Evolutionary conservation across 2,329 filamentous ascomycete genomes (phyloP).

Genomic region (Fusarium kyushuense): DNA sequence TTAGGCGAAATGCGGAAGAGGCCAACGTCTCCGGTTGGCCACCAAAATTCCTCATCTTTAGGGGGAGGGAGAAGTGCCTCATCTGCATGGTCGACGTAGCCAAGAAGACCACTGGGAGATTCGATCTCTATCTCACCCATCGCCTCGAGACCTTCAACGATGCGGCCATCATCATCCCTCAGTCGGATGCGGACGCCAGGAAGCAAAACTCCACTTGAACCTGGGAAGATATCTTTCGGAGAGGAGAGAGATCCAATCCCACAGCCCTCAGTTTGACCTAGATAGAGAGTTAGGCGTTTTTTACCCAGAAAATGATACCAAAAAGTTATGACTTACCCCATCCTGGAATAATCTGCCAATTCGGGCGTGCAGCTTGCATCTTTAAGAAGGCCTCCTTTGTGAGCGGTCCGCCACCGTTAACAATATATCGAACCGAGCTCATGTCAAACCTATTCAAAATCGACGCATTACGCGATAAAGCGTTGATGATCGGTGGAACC

Average conservation of each 20-base stretch:
- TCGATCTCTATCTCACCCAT: conserved; percentile 14
- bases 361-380: conserved; percentile 2
- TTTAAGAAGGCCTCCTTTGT: conserved; percentile 6
- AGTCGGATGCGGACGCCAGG: conserved; percentile 8
- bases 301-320: not conserved
- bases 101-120: conserved; percentile 7
- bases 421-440: conserved; percentile 9
- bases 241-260: conserved; percentile 8
- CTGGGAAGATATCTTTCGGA: conserved; percentile 11
- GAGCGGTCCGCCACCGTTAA: conserved; percentile 7
- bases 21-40: conserved; percentile 7
- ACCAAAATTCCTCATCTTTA: conserved; percentile 8
- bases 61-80: conserved; percentile 6
- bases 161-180: conserved; percentile 6
- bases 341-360: conserved; percentile 13
- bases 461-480: conserved; percentile 2
- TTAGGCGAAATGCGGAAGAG: conserved; percentile 2
- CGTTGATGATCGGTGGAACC: conserved; percentile 10
- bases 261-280: conserved; percentile 12
- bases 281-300: not conserved
- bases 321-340: not conserved
- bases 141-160: conserved; percentile 3
- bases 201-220: conserved; percentile 11
- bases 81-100: conserved; percentile 6
- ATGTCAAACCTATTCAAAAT: conserved; percentile 12